These are phyloP conservation scores for Globisporangium spinosum DNA, from an alignment of 352 stramenopile species.

Conservation along the genomic window DNA sequence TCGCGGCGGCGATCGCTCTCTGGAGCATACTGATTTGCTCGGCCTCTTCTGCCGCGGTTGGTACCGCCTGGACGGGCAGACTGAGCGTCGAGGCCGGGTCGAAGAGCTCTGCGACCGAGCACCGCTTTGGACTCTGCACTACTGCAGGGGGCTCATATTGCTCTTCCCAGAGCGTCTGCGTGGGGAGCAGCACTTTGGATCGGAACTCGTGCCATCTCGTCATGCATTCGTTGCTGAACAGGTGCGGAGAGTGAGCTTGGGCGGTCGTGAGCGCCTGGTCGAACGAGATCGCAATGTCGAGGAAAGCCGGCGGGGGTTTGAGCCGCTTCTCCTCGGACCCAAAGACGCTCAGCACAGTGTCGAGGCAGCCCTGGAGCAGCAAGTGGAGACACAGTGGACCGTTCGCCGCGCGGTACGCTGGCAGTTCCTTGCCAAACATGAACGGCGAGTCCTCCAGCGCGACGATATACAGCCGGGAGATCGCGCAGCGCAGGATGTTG, in stretches of 20 bases:
- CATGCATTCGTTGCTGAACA: constrained; percentile 35
- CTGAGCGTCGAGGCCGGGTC: constrained; percentile 3
- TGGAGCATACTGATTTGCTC: constrained; percentile 16
- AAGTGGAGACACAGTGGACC: constrained; percentile 53
- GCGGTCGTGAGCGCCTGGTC: constrained; percentile 66
- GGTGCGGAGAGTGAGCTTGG: constrained; percentile 47
- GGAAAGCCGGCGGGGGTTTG: constrained; percentile 42
- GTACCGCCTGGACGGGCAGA: background rate
- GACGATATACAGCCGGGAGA: constrained; percentile 68
- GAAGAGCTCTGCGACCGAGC: constrained; percentile 11
- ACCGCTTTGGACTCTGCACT: background rate
- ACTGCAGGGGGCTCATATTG: constrained; percentile 31
- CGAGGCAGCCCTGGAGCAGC: constrained; percentile 41
- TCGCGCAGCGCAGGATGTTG: constrained; percentile 64
- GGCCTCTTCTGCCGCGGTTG: constrained; percentile 5
- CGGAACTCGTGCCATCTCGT: constrained; percentile 53
- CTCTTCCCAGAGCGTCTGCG: constrained; percentile 67
- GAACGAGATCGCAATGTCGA: constrained; percentile 74
- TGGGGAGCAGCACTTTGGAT: constrained; percentile 39
- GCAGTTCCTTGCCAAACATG: constrained; percentile 79
- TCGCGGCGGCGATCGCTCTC: constrained; percentile 16
- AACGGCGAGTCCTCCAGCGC: constrained; percentile 74
- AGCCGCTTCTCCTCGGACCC: constrained; percentile 15
- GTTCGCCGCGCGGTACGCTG: constrained; percentile 47
- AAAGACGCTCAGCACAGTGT: constrained; percentile 42